Conservation (phyloP, 371 early-diverging fungal genomes). For the Smittium culicis region DNA sequence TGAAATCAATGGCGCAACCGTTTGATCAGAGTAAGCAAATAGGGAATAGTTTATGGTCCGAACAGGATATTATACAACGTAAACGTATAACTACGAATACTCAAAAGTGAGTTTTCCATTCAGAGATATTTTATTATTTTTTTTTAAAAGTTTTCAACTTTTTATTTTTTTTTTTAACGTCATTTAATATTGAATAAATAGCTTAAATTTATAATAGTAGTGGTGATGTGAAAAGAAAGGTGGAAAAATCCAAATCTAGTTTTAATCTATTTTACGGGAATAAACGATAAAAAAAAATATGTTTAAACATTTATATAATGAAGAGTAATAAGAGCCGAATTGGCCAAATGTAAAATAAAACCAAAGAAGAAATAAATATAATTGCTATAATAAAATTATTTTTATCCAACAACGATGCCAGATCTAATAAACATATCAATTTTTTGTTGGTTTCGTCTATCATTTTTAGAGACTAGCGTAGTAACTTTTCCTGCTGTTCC, state of each 20-base stretch:
- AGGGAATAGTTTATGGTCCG: slow-evolving; percentile 31
- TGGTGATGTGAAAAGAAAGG: too few species aligned
- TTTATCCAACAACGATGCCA: slow-evolving; percentile 20
- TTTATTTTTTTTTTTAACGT: too few species aligned
- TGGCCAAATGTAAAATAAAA: not conserved
- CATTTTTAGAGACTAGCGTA: slow-evolving; percentile 58
- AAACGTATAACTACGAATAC: not conserved
- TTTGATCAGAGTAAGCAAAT: slow-evolving; percentile 41
- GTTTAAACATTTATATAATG: too few species aligned
- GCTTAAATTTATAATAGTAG: too few species aligned
- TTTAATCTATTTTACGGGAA: too few species aligned
- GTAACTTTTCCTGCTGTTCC: slow-evolving; percentile 78
- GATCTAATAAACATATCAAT: slow-evolving; percentile 48
- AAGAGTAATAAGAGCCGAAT: too few species aligned
- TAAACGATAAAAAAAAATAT: too few species aligned
- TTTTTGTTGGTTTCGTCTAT: slow-evolving; percentile 60
- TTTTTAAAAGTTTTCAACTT: too few species aligned
- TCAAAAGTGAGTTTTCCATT: too few species aligned
- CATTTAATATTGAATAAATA: too few species aligned
- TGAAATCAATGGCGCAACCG: slow-evolving; percentile 94
- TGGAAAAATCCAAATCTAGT: too few species aligned
- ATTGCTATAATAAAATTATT: not conserved
- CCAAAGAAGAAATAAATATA: not conserved
- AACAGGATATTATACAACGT: slow-evolving; percentile 24
- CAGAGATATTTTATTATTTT: too few species aligned